A percentile compares a stretch with the other conserved stretches of the same genome.
Conservation (phyloP, 139 green algal species). For the Edaphochlamys debaryana region DNA sequence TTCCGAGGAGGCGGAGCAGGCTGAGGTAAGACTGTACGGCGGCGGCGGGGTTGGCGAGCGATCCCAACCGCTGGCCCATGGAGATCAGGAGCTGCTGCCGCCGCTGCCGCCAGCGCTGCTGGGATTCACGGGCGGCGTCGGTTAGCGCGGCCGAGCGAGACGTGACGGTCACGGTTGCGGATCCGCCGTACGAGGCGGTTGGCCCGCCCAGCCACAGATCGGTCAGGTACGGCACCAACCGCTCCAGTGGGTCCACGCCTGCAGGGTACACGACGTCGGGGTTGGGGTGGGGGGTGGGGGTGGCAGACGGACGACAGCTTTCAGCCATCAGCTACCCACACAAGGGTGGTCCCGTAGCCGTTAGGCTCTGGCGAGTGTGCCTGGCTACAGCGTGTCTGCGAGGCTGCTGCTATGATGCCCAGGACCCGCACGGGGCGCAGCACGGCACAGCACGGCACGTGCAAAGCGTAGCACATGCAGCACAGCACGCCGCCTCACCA, state of each 20-base stretch:
- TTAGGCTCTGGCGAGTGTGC: too few species aligned
- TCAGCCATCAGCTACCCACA: too few species aligned
- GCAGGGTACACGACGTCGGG: background rate
- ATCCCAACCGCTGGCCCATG: constrained; percentile 28
- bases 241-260: constrained; percentile 43
- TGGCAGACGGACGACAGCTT: background rate
- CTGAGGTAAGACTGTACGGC: constrained; percentile 21
- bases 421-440: too few species aligned
- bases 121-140: constrained; percentile 42
- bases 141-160: constrained; percentile 19
- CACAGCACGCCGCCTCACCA: too few species aligned
- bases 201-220: constrained; percentile 55
- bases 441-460: too few species aligned
- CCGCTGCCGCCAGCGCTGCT: constrained; percentile 41
- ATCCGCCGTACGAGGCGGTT: background rate
- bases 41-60: constrained; percentile 10
- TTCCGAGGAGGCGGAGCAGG: background rate
- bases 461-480: too few species aligned
- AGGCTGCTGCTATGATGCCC: too few species aligned
- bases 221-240: constrained; percentile 45
- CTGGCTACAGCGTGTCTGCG: too few species aligned
- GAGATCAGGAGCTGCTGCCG: constrained; percentile 37
- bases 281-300: background rate
- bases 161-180: background rate
- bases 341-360: too few species aligned